Conservation (phyloP, 257 asterid genomes). For the Hygrophila difformis region DNA sequence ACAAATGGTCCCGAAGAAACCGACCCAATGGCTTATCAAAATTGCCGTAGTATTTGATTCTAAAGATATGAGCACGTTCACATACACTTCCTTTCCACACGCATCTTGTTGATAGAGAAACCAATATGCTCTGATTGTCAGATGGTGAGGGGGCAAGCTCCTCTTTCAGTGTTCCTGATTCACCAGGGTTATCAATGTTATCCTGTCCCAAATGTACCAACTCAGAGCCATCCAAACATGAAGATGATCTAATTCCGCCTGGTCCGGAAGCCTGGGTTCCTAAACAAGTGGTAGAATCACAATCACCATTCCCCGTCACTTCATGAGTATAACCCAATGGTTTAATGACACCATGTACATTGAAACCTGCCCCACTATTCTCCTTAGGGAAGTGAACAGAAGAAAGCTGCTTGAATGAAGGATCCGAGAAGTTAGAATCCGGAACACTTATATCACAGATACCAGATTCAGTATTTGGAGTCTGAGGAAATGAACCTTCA, state of each 20-base stretch:
- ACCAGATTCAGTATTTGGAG: slow-evolving; percentile 22
- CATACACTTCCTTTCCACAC: slow-evolving; percentile 61
- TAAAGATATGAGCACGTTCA: slow-evolving; percentile 70
- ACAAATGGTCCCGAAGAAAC: slow-evolving; percentile 49
- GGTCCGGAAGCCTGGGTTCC: slow-evolving; percentile 21
- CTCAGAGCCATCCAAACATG: slow-evolving; percentile 21
- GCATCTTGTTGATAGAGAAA: slow-evolving; percentile 68
- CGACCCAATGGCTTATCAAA: slow-evolving; percentile 76
- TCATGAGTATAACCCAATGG: slow-evolving; percentile 15
- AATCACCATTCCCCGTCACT: slow-evolving; percentile 17
- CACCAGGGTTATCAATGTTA: slow-evolving; percentile 24
- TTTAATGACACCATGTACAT: slow-evolving; percentile 19
- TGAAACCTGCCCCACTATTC: slow-evolving; percentile 16
- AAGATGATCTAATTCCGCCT: slow-evolving; percentile 21
- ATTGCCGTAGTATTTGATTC: slow-evolving; percentile 67
- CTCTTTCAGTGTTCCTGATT: slow-evolving; percentile 44
- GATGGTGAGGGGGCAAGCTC: slow-evolving; percentile 70
- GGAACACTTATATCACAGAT: slow-evolving; percentile 11
- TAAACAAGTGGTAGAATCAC: slow-evolving; percentile 13
- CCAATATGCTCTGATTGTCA: slow-evolving; percentile 73
- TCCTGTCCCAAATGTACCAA: slow-evolving; percentile 20
- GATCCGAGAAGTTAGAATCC: slow-evolving; percentile 19
- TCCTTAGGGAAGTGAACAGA: slow-evolving; percentile 24
- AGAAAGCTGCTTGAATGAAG: slow-evolving; percentile 26
- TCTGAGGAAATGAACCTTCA: slow-evolving; percentile 22